Evolutionary conservation across 164 flowering plant species (phyloP).

Genomic region (Cinnamomum micranthum): DNA sequence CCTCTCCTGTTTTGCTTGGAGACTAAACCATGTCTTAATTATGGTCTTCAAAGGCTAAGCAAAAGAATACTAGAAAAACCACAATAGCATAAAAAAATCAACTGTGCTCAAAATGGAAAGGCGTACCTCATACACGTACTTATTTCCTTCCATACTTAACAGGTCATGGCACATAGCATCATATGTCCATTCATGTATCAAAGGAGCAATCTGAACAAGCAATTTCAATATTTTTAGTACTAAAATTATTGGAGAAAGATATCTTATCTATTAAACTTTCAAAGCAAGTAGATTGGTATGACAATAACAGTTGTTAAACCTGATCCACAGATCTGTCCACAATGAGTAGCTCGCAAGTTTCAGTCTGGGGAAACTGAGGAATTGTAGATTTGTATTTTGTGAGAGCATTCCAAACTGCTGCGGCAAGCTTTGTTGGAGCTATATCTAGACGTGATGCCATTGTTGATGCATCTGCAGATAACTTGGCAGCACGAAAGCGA

Average conservation of each 20-base stretch:
- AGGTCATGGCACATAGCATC: constrained; percentile 99
- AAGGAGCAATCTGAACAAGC: constrained; percentile 77
- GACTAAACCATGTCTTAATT: constrained; percentile 35
- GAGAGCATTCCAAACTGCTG: constrained; percentile 76
- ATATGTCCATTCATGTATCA: constrained; percentile 99
- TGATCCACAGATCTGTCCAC: constrained; percentile 94
- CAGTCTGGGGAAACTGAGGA: constrained; percentile 77
- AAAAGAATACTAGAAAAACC: constrained; percentile 1
- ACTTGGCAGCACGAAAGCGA: constrained; percentile 82
- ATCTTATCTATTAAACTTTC: not conserved
- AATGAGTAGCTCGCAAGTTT: constrained; percentile 94
- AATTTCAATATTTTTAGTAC: constrained; percentile 6
- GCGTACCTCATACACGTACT: constrained; percentile 85
- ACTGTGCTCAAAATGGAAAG: constrained; percentile 2
- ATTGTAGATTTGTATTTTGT: constrained; percentile 62
- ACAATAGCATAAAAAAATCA: not conserved
- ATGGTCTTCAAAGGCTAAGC: constrained; percentile 3
- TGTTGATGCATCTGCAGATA: constrained; percentile 57
- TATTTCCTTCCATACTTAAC: constrained; percentile 87
- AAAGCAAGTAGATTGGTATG: constrained; percentile 2
- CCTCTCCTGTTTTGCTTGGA: constrained; percentile 71
- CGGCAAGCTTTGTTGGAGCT: constrained; percentile 88
- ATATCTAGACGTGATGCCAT: constrained; percentile 73
- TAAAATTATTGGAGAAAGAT: not conserved
- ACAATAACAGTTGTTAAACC: constrained; percentile 33